These are phyloP conservation scores for Gonapodya prolifera DNA, from an alignment of 192 early-diverging fungal genomes.

Conservation along the genomic window DNA sequence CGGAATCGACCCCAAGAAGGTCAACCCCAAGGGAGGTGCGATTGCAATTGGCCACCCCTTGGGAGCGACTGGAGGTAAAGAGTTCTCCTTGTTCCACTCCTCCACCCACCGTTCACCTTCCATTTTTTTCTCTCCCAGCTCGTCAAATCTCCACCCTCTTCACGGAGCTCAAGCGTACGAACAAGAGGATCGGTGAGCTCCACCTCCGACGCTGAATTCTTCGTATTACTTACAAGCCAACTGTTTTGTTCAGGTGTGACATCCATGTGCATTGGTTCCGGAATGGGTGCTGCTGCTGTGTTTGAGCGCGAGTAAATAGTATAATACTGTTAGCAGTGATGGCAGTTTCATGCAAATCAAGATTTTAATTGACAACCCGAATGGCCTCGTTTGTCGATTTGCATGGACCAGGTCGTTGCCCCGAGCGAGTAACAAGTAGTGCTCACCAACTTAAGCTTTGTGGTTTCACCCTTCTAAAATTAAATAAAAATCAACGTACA, in stretches of 20 bases:
- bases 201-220: constrained; percentile 69
- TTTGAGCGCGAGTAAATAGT: constrained; percentile 61
- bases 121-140: constrained; percentile 86
- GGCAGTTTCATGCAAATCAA: no score
- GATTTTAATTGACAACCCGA: no score
- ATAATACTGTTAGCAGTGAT: no score
- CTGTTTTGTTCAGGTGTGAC: constrained; percentile 78
- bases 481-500: no score
- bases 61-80: constrained; percentile 29
- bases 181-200: constrained; percentile 80
- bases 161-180: constrained; percentile 76
- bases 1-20: constrained; percentile 74
- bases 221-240: constrained; percentile 82
- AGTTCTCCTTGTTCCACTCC: neutral
- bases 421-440: no score
- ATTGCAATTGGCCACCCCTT: constrained; percentile 96
- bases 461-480: no score
- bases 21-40: constrained; percentile 97
- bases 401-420: no score
- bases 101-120: constrained; percentile 68
- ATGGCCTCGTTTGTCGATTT: no score
- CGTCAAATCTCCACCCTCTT: constrained; percentile 91
- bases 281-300: constrained; percentile 78
- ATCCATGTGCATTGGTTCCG: constrained; percentile 87
- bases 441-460: no score